These are phyloP conservation scores for Mycosarcoma mackinlayi DNA, from an alignment of 1,284 basidiomycete genomes.

Conservation along the genomic window DNA sequence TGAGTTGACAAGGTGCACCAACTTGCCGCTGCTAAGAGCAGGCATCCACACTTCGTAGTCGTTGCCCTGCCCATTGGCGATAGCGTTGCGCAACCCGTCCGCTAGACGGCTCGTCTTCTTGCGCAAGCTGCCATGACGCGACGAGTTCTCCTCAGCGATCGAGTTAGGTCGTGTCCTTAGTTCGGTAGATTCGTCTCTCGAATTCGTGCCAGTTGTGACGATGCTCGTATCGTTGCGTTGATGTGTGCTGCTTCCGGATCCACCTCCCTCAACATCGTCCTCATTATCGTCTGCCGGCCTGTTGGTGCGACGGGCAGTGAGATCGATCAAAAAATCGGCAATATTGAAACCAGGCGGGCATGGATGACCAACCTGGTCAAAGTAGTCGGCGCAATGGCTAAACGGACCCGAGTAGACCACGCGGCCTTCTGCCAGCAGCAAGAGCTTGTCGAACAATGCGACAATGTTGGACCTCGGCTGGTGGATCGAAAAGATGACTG, in stretches of 20 bases:
- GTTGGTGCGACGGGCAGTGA: constrained; percentile 34
- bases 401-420: constrained; percentile 85
- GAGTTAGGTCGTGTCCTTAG: constrained; percentile 72
- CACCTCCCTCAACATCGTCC: constrained; percentile 25
- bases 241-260: neutral
- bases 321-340: constrained; percentile 74
- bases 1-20: constrained; percentile 79
- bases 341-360: constrained; percentile 98
- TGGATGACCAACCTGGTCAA: constrained; percentile 79
- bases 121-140: constrained; percentile 9
- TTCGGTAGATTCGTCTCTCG: constrained; percentile 70
- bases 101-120: constrained; percentile 80
- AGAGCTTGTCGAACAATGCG: constrained; percentile 88
- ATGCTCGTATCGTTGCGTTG: constrained; percentile 28
- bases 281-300: neutral
- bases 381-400: constrained; percentile 80
- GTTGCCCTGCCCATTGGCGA: constrained; percentile 70
- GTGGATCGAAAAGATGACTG: constrained; percentile 96
- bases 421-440: constrained; percentile 78
- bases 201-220: constrained; percentile 33
- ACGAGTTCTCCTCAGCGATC: constrained; percentile 72
- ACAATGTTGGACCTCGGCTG: constrained; percentile 99
- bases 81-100: constrained; percentile 71
- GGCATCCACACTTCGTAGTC: constrained; percentile 70
- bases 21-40: constrained; percentile 69